phyloP scores from a whole-genome alignment of 1,139 yeast species.

The Yamadazyma dendronema region DNA sequence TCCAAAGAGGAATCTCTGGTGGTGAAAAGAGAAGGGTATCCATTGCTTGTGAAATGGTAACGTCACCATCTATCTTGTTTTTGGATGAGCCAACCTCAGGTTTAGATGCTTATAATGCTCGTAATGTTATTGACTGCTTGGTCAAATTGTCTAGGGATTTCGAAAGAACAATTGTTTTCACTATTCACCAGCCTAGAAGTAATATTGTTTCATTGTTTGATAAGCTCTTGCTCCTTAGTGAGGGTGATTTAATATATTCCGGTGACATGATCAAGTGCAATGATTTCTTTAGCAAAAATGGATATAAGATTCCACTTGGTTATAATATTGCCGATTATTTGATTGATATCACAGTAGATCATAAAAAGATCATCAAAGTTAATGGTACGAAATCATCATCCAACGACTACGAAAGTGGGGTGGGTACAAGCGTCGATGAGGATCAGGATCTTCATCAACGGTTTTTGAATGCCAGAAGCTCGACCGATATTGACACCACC shows the following conservation, averaged over 20 bases:
- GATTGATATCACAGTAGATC: constrained; percentile 83
- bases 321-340: constrained; percentile 92
- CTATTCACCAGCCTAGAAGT: constrained; percentile 98
- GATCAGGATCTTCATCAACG: constrained; percentile 38
- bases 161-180: constrained; percentile 83
- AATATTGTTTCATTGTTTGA: constrained; percentile 91
- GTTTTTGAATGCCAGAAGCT: constrained; percentile 23
- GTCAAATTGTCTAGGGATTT: constrained; percentile 77
- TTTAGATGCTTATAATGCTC: constrained; percentile 88
- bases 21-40: constrained; percentile 90
- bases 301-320: constrained; percentile 82
- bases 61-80: constrained; percentile 77
- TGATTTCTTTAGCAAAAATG: constrained; percentile 72
- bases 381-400: constrained; percentile 15
- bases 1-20: constrained; percentile 91
- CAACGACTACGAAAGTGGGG: constrained; percentile 21
- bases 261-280: constrained; percentile 74
- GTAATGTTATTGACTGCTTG: constrained; percentile 82
- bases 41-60: constrained; percentile 85
- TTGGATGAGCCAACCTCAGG: constrained; percentile 95
- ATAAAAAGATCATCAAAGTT: constrained; percentile 31
- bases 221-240: constrained; percentile 72
- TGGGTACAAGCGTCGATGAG: constrained; percentile 2
- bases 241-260: constrained; percentile 83
- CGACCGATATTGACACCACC: constrained; percentile 54